These are phyloP conservation scores for Backusella macrospora DNA, from an alignment of 192 early-diverging fungal genomes.

Conservation along the genomic window DNA sequence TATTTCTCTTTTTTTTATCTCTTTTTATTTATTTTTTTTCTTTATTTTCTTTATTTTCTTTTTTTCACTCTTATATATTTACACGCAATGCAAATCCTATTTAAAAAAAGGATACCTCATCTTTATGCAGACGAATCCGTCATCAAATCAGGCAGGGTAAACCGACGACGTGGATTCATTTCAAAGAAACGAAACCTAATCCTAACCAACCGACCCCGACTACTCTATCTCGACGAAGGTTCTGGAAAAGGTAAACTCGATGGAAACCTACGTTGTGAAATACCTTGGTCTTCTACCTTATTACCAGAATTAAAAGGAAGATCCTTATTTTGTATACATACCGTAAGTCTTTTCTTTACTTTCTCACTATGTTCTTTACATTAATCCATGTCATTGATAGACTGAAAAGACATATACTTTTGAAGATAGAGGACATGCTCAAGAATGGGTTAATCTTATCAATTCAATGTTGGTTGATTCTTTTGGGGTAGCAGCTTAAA, in stretches of 20 bases:
- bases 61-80: not conserved
- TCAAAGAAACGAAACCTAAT: constrained; percentile 62
- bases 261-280: constrained; percentile 49
- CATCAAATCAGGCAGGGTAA: constrained; percentile 58
- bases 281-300: constrained; percentile 59
- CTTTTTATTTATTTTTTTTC: not conserved
- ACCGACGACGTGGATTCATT: constrained; percentile 59
- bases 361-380: not conserved
- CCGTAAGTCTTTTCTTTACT: constrained; percentile 41
- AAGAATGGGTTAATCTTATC: constrained; percentile 55
- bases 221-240: constrained; percentile 66
- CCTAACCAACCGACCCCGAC: constrained; percentile 69
- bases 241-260: constrained; percentile 38
- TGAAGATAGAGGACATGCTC: constrained; percentile 51
- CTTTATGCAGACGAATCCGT: constrained; percentile 57
- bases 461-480: constrained; percentile 47
- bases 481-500: constrained; percentile 42
- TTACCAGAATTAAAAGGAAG: constrained; percentile 63
- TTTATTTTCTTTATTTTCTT: not conserved
- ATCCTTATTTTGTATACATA: constrained; percentile 66
- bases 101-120: constrained; percentile 31
- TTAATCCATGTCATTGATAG: constrained; percentile 1
- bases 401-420: constrained; percentile 60
- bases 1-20: not conserved
- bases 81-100: not conserved